phyloP scores from a whole-genome alignment of 768 basidiomycete species.

The Boletales sp. region DNA sequence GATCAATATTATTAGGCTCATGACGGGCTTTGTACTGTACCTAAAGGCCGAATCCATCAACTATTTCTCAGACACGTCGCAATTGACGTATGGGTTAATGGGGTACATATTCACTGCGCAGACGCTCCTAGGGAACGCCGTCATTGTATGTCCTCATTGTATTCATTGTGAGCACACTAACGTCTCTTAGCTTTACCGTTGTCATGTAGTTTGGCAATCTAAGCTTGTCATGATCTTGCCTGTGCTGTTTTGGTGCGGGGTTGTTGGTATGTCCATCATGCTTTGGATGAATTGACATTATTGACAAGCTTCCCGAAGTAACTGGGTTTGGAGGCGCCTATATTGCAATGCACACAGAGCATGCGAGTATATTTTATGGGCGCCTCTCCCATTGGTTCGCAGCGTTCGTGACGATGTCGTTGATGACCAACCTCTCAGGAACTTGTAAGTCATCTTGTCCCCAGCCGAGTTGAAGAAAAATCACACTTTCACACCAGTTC shows the following conservation, averaged over 20 bases:
- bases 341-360: conserved; percentile 7
- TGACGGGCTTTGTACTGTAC: conserved; percentile 24
- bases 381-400: conserved; percentile 32
- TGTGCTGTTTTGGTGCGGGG: conserved; percentile 25
- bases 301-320: conserved; percentile 3
- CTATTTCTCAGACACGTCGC: conserved; percentile 25
- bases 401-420: conserved; percentile 30
- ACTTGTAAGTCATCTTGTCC: conserved; percentile 21
- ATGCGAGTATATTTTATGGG: conserved; percentile 24
- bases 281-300: not conserved
- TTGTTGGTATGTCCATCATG: conserved; percentile 16
- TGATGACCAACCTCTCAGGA: conserved; percentile 31
- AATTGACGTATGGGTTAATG: conserved; percentile 29
- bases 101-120: conserved; percentile 22
- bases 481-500: conserved; percentile 7
- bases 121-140: conserved; percentile 28
- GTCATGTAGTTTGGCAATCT: conserved; percentile 33
- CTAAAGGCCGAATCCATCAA: conserved; percentile 15
- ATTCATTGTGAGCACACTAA: not conserved
- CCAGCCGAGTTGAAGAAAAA: not conserved
- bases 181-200: conserved; percentile 21
- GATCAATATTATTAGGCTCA: conserved; percentile 22
- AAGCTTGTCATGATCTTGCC: conserved; percentile 26
- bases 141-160: conserved; percentile 20
- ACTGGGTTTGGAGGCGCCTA: conserved; percentile 19